phyloP scores from a whole-genome alignment of 164 flowering plant species.

The Brasenia schreberi region DNA sequence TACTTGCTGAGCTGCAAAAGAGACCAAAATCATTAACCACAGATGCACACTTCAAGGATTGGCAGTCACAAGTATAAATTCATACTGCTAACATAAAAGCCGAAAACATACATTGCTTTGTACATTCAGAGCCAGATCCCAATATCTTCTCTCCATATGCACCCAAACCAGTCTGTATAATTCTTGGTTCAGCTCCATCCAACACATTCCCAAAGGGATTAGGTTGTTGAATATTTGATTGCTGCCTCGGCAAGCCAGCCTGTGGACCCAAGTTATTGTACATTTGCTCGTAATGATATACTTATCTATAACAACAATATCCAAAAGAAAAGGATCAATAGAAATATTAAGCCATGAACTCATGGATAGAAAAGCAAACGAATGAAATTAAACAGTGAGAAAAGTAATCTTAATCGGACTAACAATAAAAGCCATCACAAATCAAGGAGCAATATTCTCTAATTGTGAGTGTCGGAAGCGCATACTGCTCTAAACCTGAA shows the following conservation, averaged over 20 bases:
- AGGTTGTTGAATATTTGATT: slow-evolving; percentile 29
- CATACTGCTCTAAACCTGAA: no score
- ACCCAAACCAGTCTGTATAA: slow-evolving; percentile 70
- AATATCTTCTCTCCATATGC: slow-evolving; percentile 83
- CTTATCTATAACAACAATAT: background rate
- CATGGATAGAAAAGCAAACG: background rate
- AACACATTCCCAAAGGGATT: slow-evolving; percentile 66
- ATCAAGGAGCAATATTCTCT: no score
- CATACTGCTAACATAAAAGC: background rate
- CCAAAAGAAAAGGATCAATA: background rate
- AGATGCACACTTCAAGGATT: no score
- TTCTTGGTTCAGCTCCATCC: slow-evolving; percentile 67
- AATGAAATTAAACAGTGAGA: no score
- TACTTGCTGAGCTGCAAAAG: slow-evolving; percentile 50
- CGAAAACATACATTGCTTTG: slow-evolving; percentile 61
- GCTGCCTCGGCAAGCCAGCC: slow-evolving; percentile 18
- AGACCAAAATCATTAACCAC: background rate
- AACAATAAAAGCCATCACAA: no score
- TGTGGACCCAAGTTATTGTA: slow-evolving; percentile 19
- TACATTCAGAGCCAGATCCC: slow-evolving; percentile 80
- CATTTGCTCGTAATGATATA: slow-evolving; percentile 17
- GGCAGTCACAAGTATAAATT: no score
- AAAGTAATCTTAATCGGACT: no score
- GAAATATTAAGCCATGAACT: background rate
- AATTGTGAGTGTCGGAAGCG: no score